Percentiles rank a stretch among this genome's conserved stretches.
phyloP scores from a whole-genome alignment of 2,329 filamentous ascomycete species.

The Fusarium heterosporum region DNA sequence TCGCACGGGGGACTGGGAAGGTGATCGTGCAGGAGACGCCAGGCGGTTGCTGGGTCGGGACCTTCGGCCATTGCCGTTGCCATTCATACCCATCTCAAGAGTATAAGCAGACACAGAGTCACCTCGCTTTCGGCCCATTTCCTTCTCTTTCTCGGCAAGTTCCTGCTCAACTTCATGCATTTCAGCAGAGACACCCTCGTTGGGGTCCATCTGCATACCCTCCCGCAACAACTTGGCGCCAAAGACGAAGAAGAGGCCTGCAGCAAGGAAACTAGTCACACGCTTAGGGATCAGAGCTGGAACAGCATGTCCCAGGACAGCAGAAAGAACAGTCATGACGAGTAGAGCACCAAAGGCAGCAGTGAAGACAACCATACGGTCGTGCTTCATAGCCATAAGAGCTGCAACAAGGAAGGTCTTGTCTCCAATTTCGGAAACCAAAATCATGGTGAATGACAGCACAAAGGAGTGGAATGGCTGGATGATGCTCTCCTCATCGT shows the following conservation, averaged over 20 bases:
- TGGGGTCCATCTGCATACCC: conserved; percentile 86
- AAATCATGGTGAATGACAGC: conserved; percentile 95
- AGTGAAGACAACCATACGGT: conserved; percentile 91
- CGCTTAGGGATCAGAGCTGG: conserved; percentile 89
- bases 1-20: conserved; percentile 79
- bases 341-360: conserved; percentile 93
- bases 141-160: conserved; percentile 91
- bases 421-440: conserved; percentile 96
- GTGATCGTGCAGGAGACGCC: conserved; percentile 82
- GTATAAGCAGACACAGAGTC: conserved; percentile 78
- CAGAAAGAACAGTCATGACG: conserved; percentile 94
- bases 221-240: conserved; percentile 86
- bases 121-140: conserved; percentile 71
- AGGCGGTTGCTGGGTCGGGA: conserved; percentile 80
- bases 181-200: conserved; percentile 94
- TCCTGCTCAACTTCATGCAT: conserved; percentile 98
- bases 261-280: conserved; percentile 89
- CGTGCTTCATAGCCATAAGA: conserved; percentile 99
- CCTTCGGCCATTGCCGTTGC: conserved; percentile 65
- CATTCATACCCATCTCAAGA: conserved; percentile 79
- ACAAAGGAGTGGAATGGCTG: conserved; percentile 88
- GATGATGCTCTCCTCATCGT: conserved; percentile 74
- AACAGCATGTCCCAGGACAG: conserved; percentile 90
- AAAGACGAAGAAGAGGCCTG: conserved; percentile 88
- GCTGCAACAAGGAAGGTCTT: conserved; percentile 98